phyloP scores from a whole-genome alignment of 225 moss, liverwort and hornwort species.

The Antitrichia curtipendula region DNA sequence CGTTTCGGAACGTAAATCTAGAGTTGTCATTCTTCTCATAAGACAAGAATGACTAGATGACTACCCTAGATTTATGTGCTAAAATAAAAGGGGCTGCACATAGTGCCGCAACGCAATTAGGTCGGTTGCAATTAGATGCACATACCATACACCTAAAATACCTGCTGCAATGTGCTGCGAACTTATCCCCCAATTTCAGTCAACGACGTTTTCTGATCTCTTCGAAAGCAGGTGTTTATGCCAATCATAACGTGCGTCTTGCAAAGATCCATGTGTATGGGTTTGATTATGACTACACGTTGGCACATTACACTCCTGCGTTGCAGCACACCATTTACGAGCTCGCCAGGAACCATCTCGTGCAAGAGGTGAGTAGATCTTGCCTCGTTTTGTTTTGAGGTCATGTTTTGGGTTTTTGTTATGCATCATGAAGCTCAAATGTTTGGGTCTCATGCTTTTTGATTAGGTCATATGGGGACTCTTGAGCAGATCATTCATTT shows the following conservation, averaged over 20 bases:
- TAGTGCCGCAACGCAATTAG: no score
- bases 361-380: constrained; percentile 54
- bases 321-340: constrained; percentile 83
- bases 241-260: constrained; percentile 87
- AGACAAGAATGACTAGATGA: not conserved
- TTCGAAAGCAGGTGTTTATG: constrained; percentile 56
- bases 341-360: constrained; percentile 80
- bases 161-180: not conserved
- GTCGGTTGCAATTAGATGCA: not conserved
- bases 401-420: not conserved
- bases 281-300: constrained; percentile 91
- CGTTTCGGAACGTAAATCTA: not conserved
- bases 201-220: not conserved
- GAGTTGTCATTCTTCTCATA: not conserved
- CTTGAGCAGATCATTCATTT: not conserved
- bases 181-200: not conserved
- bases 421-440: not conserved
- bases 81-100: not conserved
- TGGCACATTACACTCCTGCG: constrained; percentile 82
- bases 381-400: not conserved
- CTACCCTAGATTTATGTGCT: not conserved
- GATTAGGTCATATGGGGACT: not conserved
- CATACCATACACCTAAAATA: not conserved
- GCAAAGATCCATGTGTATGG: constrained; percentile 79
- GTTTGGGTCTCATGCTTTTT: not conserved